Conservation (phyloP, 495 filamentous ascomycete genomes). For the Podospora appendiculata region DNA sequence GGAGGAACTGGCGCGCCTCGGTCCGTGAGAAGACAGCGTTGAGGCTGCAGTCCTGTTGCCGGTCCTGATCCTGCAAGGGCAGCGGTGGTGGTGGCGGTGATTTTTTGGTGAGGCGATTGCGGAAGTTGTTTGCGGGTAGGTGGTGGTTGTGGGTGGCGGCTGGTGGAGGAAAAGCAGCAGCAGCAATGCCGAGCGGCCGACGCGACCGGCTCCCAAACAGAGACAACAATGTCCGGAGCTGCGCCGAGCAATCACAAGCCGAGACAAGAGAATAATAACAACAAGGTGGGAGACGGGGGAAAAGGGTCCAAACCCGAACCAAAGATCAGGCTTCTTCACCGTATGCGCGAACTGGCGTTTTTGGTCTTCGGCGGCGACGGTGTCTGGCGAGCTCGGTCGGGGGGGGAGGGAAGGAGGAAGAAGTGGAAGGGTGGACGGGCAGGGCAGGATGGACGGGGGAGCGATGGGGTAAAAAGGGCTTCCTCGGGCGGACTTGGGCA, state of each 20-base stretch:
- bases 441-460: conserved; percentile 21
- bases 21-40: no score
- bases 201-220: conserved; percentile 5
- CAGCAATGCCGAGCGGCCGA: not conserved
- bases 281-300: not conserved
- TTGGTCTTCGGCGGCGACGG: not conserved
- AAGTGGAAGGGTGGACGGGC: conserved; percentile 6
- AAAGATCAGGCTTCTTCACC: no score
- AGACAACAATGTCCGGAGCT: conserved; percentile 14
- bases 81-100: not conserved
- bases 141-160: not conserved
- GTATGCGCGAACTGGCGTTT: not conserved
- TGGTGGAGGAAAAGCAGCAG: not conserved
- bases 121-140: not conserved
- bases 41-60: no score
- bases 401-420: conserved; percentile 1
- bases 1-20: no score
- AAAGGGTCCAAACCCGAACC: not conserved
- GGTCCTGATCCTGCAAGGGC: conserved; percentile 17
- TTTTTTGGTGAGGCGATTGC: not conserved
- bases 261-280: not conserved
- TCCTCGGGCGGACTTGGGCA: conserved; percentile 19
- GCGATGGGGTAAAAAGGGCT: conserved; percentile 25
- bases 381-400: conserved; percentile 5
- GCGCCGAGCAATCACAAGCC: conserved; percentile 7